Base-by-base conservation (phyloP, 805 yeast species). In the Jamesozyma spencerorum region DNA sequence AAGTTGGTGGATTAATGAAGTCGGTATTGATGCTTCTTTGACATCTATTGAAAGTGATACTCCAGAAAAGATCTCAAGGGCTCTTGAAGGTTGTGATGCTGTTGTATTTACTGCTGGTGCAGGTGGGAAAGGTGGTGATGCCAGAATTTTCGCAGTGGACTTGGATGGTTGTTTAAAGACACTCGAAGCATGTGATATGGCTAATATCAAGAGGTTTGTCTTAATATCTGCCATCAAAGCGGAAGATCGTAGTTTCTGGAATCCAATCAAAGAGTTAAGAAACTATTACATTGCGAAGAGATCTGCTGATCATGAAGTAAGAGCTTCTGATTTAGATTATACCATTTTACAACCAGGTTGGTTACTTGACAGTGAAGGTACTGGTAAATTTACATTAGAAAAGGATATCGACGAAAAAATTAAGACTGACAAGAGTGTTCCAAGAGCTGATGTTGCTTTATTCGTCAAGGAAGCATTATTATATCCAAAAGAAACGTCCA, bases 201-300 rank as follows among this genome's bases (percentile, higher is more conserved):
- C 67, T 18, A 55, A 60, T 0, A 65, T 72, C 28, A 55, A 63
- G 37, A 64, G 80, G 44, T 71, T 69, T 45, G 49, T 78, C 14
- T 53, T 77, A 39, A 70, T 78, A 6, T 74, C 81, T 54, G 81
- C 80, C 1, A 51, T 74, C 27, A 67, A 69, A 41, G 73, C 81
- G 2, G 69, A 67, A 14, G 66, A 71, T 37, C 65, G 80, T 24
- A 69, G 62, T 5, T 60, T 62, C 40, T 68, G 72, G 66, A 61
- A 61, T 45, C 51, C 57, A 19, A 48, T 64, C 6, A 13, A 13
- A 18, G 49, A 66, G 5, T 49, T 72, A 33, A 55, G 67, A 42
- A 54, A 70, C 20, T 78, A 78, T 58, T 77, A 68, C 48, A 73
- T 75, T 42, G 78, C 81, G 13, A 78, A 78, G 56, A 72, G 71